phyloP scores from a whole-genome alignment of 2,329 filamentous ascomycete genomes.

The Diaporthe caulivora region DNA sequence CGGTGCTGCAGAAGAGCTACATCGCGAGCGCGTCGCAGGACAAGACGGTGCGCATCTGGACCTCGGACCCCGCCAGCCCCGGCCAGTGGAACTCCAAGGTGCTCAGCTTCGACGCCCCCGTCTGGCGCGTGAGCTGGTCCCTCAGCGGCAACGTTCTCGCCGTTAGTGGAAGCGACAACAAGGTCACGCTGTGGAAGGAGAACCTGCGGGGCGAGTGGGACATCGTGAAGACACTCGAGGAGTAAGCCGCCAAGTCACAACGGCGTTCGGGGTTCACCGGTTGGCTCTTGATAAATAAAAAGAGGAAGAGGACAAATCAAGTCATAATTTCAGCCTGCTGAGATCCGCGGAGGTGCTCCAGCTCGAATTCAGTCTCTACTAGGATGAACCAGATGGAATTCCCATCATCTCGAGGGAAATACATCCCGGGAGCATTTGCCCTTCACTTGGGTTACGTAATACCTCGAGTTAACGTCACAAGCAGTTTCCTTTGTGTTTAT shows the following conservation, averaged over 20 bases:
- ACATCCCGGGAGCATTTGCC: neutral
- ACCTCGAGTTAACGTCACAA: neutral
- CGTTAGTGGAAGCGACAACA: conserved; percentile 94
- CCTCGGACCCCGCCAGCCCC: conserved; percentile 74
- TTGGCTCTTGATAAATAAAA: conserved; percentile 15
- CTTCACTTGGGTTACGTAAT: conserved; percentile 21
- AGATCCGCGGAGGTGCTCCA: neutral
- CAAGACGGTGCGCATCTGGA: conserved; percentile 98
- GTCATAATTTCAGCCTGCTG: conserved; percentile 11
- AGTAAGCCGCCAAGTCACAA: conserved; percentile 62
- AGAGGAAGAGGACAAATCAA: neutral
- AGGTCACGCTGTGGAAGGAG: conserved; percentile 98
- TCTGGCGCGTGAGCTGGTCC: conserved; percentile 99
- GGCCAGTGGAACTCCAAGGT: conserved; percentile 88
- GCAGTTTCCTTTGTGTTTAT: conserved; percentile 13
- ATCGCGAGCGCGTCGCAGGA: conserved; percentile 96
- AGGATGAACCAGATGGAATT: neutral
- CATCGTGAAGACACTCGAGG: conserved; percentile 95
- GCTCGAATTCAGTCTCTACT: neutral
- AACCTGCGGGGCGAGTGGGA: conserved; percentile 97
- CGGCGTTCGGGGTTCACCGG: neutral
- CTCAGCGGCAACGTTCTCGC: conserved; percentile 96
- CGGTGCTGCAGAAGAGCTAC: conserved; percentile 94
- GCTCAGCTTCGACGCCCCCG: conserved; percentile 86
- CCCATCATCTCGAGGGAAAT: neutral